Evolutionary conservation across 2,329 filamentous ascomycete species (phyloP), one percentile per base, ranked within the genome.

Genomic region (Colletotrichum zoysiae): DNA sequence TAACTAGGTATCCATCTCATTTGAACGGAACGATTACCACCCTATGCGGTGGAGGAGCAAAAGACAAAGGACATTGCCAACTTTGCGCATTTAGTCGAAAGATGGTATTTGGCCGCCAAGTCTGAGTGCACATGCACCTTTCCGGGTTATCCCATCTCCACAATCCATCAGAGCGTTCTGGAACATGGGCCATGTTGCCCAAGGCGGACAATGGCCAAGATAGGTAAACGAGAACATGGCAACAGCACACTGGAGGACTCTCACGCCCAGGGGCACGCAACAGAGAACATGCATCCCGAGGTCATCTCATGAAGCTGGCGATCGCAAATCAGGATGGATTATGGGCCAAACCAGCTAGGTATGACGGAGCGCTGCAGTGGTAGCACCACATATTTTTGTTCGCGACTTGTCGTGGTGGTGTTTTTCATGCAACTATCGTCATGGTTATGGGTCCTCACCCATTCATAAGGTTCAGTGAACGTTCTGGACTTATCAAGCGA

Each of bases 131-230:
- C 53, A 69, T 64, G 55, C 53, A 63, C 35, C 14, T 53, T 40
- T 48, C 33, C 58, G n/a, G 65, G 51, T 35, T 59, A 40, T 60
- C 48, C 57, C 48, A 56, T 55, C 70, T 55, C 70, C 70, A 70
- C 70, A 60, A 57, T 65, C 46, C 55, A 68, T 70, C 60, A 60
- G 60, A 72, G 70, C 53, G 55, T 72, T 65, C 65, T 72, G 59
- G 70, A 70, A 69, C 70, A 44, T 53, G 65, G 70, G 55, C 65
- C 69, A 64, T 61, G 23, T 72, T 16, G 9, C 56, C 42, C 55
- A 62, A 67, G 57, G n/a, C n/a, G n/a, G 35, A 62, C 44, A 46
- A 56, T 11, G 35, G 14, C 46, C 53, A 44, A 63, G n/a, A 38
- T 46, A 63, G n/a, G 30, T 46, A 38, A 58, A 40, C 53, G 18